Conservation (phyloP, 2,329 filamentous ascomycete genomes). For the Parasarocladium wereldwijsianum region DNA sequence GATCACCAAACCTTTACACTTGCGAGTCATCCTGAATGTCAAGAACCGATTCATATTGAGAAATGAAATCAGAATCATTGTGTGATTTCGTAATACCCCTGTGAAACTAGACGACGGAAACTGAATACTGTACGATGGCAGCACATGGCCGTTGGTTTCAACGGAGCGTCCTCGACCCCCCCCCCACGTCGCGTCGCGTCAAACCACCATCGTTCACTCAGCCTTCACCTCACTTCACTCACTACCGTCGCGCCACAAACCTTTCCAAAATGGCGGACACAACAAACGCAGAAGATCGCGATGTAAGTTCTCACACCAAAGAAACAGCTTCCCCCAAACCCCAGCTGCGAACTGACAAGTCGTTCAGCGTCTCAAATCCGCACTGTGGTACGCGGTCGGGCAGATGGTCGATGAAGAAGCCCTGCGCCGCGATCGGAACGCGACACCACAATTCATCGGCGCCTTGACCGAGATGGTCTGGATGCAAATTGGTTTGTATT, state of each 20-base stretch:
- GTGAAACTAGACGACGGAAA: slow-evolving; percentile 4
- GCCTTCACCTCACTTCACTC: too few relatives aligned
- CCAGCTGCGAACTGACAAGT: background rate
- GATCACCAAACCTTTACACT: too few relatives aligned
- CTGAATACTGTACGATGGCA: too few relatives aligned
- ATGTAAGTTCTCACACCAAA: slow-evolving; percentile 12
- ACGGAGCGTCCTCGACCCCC: too few relatives aligned
- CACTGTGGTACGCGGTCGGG: slow-evolving; percentile 71
- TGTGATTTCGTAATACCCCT: too few relatives aligned
- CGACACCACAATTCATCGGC: slow-evolving; percentile 83
- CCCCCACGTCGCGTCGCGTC: too few relatives aligned
- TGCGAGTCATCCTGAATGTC: too few relatives aligned
- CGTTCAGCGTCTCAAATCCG: slow-evolving; percentile 61
- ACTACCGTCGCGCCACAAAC: too few relatives aligned
- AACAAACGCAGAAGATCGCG: slow-evolving; percentile 18
- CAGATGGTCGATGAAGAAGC: slow-evolving; percentile 82
- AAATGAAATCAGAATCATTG: too few relatives aligned
- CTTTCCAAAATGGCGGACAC: slow-evolving; percentile 17
- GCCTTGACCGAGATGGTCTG: slow-evolving; percentile 77
- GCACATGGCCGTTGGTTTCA: too few relatives aligned
- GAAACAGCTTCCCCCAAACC: background rate
- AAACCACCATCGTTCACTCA: too few relatives aligned
- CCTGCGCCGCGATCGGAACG: slow-evolving; percentile 48
- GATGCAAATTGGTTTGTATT: slow-evolving; percentile 57
- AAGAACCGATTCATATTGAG: too few relatives aligned